Percentiles rank a stretch among this genome's conserved stretches.
Conservation (phyloP, 176 grass and related monocot species). For the Hordeum marinum region DNA sequence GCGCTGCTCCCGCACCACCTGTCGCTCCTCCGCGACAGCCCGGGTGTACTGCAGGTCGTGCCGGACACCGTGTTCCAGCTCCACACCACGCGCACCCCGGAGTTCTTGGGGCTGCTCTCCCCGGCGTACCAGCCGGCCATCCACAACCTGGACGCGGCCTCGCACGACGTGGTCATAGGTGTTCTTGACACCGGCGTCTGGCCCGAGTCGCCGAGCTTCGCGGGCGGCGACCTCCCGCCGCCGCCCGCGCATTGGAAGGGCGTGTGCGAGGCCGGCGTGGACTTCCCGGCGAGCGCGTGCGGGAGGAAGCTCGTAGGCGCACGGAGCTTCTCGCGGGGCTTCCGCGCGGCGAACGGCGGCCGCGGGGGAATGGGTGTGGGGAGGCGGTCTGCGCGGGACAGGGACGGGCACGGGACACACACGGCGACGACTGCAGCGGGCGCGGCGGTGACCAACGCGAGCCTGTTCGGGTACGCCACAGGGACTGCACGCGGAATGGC, state of each 20-base stretch:
- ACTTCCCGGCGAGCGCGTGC: constrained; percentile 63
- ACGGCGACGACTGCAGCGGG: constrained; percentile 79
- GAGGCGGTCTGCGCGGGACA: constrained; percentile 58
- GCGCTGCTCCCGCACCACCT: constrained; percentile 54
- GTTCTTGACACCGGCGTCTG: constrained; percentile 93
- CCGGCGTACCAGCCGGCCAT: constrained; percentile 46
- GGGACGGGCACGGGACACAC: constrained; percentile 92
- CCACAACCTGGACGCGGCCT: constrained; percentile 43
- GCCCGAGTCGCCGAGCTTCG: constrained; percentile 81
- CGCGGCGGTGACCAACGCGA: constrained; percentile 66
- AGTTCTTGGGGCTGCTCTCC: constrained; percentile 66
- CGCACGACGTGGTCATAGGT: constrained; percentile 74
- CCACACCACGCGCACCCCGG: constrained; percentile 79
- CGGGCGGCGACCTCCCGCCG: constrained; percentile 38
- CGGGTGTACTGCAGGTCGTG: constrained; percentile 58
- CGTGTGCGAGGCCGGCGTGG: constrained; percentile 76
- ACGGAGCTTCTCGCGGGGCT: constrained; percentile 79
- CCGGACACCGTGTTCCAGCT: constrained; percentile 58
- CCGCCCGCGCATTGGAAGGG: constrained; percentile 70
- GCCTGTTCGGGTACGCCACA: constrained; percentile 80
- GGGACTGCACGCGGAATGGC: constrained; percentile 93
- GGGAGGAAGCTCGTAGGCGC: constrained; percentile 83
- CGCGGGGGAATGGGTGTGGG: neutral
- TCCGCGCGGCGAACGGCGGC: constrained; percentile 44
- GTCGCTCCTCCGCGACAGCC: constrained; percentile 53